Evolutionary conservation across 371 early-diverging fungal species (phyloP).

Genomic region (Actinomortierella ambigua): DNA sequence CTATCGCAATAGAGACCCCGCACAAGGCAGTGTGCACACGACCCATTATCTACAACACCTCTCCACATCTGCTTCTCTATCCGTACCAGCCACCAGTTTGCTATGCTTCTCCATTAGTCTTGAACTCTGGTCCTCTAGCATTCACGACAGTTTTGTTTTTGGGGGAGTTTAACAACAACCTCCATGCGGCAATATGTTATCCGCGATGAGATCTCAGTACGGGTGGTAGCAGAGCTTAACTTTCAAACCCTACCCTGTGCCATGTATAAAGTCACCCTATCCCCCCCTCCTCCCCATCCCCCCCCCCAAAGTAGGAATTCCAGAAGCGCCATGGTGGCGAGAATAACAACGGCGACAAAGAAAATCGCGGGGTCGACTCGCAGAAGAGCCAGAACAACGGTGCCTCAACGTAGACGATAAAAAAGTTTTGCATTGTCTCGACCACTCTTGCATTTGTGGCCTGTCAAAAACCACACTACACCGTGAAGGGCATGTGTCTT

Average conservation of each 20-base stretch:
- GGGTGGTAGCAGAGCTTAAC: constrained; percentile 6
- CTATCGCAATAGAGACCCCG: too few relatives aligned
- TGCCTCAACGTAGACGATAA: neutral
- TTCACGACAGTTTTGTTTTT: constrained; percentile 39
- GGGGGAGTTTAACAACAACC: constrained; percentile 43
- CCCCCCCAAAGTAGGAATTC: constrained; percentile 6
- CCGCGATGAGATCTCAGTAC: constrained; percentile 2
- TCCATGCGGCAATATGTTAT: constrained; percentile 21
- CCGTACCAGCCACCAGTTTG: too few relatives aligned
- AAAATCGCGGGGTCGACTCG: neutral
- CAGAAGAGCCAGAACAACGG: neutral
- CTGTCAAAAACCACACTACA: too few relatives aligned
- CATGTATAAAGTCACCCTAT: too few relatives aligned
- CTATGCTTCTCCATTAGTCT: too few relatives aligned
- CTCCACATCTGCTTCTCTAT: too few relatives aligned
- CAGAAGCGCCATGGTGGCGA: neutral
- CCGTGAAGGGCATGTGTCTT: too few relatives aligned
- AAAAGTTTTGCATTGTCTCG: neutral
- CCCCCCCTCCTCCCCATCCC: too few relatives aligned
- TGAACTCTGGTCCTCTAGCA: constrained; percentile 48
- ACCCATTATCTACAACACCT: too few relatives aligned
- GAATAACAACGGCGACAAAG: neutral
- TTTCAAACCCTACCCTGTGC: constrained; percentile 6
- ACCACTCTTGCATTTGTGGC: neutral
- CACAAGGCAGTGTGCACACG: too few relatives aligned